Conservation (phyloP, 164 flowering plant species). For the Annona squamosa region DNA sequence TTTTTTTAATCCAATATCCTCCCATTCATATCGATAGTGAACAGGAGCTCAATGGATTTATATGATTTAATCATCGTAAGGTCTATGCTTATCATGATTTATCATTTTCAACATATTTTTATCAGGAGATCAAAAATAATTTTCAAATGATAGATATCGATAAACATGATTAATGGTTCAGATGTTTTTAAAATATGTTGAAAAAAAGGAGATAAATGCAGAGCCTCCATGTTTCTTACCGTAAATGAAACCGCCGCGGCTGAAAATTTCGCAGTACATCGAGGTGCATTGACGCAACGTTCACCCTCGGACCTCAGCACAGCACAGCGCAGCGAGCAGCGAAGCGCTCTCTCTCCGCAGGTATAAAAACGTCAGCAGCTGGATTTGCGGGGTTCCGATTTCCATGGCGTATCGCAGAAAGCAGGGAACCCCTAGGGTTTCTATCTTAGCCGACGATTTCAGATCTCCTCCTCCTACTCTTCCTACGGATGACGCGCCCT, state of each 20-base stretch:
- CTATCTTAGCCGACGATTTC: slow-evolving; percentile 23
- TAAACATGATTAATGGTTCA: background rate
- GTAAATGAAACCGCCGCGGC: too few relatives aligned
- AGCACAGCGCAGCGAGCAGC: too few relatives aligned
- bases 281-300: too few relatives aligned
- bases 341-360: too few relatives aligned
- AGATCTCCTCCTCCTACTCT: slow-evolving; percentile 13
- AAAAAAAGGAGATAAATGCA: background rate
- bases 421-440: slow-evolving; percentile 24
- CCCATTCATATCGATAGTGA: too few relatives aligned
- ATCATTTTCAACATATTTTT: background rate
- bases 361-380: background rate
- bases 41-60: too few relatives aligned
- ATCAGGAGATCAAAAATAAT: background rate
- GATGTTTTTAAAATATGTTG: too few relatives aligned
- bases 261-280: too few relatives aligned
- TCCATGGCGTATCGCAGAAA: slow-evolving; percentile 53
- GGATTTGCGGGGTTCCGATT: background rate
- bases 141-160: background rate
- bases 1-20: too few relatives aligned
- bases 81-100: too few relatives aligned
- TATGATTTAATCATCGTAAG: too few relatives aligned
- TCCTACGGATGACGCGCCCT: slow-evolving; percentile 9
- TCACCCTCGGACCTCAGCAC: too few relatives aligned
- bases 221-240: background rate